Base-by-base conservation (phyloP, 2,329 filamentous ascomycete species). In the Hirsutella rhossiliensis region DNA sequence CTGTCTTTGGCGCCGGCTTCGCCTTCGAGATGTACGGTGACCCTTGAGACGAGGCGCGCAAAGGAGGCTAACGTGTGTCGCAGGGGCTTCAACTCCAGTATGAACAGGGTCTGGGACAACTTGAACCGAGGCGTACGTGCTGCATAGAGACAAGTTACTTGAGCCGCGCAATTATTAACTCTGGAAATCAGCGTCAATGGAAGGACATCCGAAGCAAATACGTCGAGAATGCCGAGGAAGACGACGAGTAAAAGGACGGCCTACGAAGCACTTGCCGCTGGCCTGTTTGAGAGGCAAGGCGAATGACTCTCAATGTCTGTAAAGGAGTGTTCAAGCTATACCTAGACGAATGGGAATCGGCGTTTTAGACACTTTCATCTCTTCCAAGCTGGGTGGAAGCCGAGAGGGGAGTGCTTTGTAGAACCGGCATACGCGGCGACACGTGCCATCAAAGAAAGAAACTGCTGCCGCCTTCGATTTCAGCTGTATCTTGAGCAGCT, bases 181-280 rank as follows among this genome's bases (percentile, higher is more conserved):
- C 11, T 27, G 37, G 28, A 36, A 43, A 41, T 28, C 52, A 97
- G 90, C 87, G 90, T 61, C 90, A 96, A 94, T 97, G 92, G 92
- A 96, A 96, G 78, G 92, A 98, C 66, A 96, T 98, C 73, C 90
- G 94, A 72, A 72, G 82, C 66, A 82, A 77, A 68, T 98, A 95
- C 68, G 66, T 94, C 59, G 69, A 85, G 68, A 73, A 74, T 47
- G 77, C 72, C 45, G 81, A 84, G 52, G 80, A 80, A 52, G 77
- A 82, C 51, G 80, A 82, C 60, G 65, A 69, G 54, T 59, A 55
- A 47, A 49, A 52, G 54, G 48, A 9, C 23, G 23, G 23, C 23
- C 23, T 4, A 23, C 23, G 23, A 4, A 7, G 23, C 23, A 23
- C 7, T 23, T 23, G 23, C 23, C 7, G 23, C 23, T 4, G 23